Evolutionary conservation across 2,329 filamentous ascomycete species (phyloP).

Genomic region (Chrysosphaeria jannelii): DNA sequence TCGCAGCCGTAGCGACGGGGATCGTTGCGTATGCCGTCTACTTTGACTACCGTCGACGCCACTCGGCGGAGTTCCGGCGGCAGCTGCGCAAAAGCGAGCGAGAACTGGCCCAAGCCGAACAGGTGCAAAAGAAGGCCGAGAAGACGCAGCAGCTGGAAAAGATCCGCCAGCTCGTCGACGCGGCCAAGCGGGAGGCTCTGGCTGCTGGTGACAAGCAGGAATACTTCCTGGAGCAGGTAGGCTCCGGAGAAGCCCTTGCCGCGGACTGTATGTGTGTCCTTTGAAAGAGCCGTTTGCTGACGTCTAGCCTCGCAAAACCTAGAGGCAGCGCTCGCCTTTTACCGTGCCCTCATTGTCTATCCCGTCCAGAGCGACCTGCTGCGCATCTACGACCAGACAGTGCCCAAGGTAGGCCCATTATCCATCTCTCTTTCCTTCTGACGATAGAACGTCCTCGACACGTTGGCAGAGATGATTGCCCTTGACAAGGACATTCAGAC

Average conservation of each 20-base stretch:
- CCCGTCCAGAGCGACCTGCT: constrained; percentile 80
- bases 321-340: constrained; percentile 82
- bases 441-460: constrained; percentile 60
- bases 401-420: constrained; percentile 59
- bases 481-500: constrained; percentile 4
- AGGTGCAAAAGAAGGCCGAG: constrained; percentile 38
- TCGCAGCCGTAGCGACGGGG: constrained; percentile 28
- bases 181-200: no score
- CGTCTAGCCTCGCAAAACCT: constrained; percentile 30
- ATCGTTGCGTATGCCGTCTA: constrained; percentile 32
- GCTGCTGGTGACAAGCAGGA: constrained; percentile 81
- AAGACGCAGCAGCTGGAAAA: constrained; percentile 36
- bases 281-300: neutral
- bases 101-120: constrained; percentile 36
- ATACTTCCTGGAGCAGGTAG: constrained; percentile 92
- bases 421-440: no score
- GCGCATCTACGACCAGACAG: constrained; percentile 92
- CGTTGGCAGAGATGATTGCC: constrained; percentile 94
- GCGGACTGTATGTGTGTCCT: constrained; percentile 36
- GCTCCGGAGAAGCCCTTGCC: constrained; percentile 57
- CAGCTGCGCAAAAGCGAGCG: constrained; percentile 46
- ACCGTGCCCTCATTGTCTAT: constrained; percentile 96
- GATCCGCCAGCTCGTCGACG: constrained; percentile 47
- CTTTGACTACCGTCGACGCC: constrained; percentile 37
- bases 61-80: constrained; percentile 32